Conservation (phyloP, 345 rosid genomes). For the Trapa incisa region DNA sequence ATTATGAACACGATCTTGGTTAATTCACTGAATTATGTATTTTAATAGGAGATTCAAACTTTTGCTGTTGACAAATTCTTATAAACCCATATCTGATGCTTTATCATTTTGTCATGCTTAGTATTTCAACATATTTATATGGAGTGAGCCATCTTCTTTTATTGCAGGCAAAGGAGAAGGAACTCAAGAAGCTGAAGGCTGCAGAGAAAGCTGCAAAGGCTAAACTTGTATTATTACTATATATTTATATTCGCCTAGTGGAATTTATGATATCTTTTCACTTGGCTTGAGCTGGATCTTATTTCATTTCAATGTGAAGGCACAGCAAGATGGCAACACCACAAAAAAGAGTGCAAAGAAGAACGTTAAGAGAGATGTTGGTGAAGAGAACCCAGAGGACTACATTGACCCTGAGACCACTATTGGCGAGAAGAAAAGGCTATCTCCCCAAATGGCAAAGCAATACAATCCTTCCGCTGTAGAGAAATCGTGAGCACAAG, state of each 20-base stretch:
- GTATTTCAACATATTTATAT: not conserved
- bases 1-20: not conserved
- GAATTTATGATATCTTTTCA: not conserved
- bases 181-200: conserved; percentile 70
- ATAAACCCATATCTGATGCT: not conserved
- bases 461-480: conserved; percentile 69
- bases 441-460: conserved; percentile 77
- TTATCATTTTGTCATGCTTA: not conserved
- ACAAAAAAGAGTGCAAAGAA: conserved; percentile 56
- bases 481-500: conserved; percentile 63
- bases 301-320: conserved; percentile 18
- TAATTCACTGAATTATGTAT: not conserved
- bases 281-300: not conserved
- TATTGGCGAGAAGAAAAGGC: conserved; percentile 59
- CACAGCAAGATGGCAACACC: conserved; percentile 30
- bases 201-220: conserved; percentile 58
- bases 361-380: conserved; percentile 40
- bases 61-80: not conserved
- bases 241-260: not conserved
- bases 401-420: conserved; percentile 68
- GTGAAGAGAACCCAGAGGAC: conserved; percentile 59
- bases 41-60: not conserved
- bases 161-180: conserved; percentile 64
- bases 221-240: conserved; percentile 32
- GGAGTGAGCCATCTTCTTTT: not conserved